phyloP scores from a whole-genome alignment of 768 basidiomycete species.

The Suillus alpinus region DNA sequence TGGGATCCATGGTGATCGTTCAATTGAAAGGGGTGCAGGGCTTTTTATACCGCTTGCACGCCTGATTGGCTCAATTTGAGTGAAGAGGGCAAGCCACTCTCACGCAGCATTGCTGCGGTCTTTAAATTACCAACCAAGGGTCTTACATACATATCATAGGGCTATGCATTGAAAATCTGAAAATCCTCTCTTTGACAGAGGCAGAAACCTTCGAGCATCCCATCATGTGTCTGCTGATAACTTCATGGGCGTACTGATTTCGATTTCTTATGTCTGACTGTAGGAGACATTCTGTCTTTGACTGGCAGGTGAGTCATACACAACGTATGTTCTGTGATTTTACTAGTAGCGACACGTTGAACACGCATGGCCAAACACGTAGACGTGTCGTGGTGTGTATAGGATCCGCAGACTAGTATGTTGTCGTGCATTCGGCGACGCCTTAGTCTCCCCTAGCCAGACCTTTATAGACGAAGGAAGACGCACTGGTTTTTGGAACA shows the following conservation, averaged over 20 bases:
- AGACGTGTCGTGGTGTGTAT: slow-evolving; percentile 62
- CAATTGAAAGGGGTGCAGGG: slow-evolving; percentile 28
- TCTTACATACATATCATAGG: background rate
- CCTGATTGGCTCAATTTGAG: slow-evolving; percentile 10
- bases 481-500: slow-evolving; percentile 37
- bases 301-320: slow-evolving; percentile 40
- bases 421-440: slow-evolving; percentile 37
- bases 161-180: background rate
- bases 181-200: background rate
- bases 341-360: slow-evolving; percentile 11
- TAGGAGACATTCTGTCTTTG: slow-evolving; percentile 44
- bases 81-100: slow-evolving; percentile 7
- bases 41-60: slow-evolving; percentile 21
- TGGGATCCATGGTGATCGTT: slow-evolving; percentile 14
- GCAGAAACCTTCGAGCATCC: slow-evolving; percentile 4
- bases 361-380: slow-evolving; percentile 26
- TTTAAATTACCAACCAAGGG: background rate
- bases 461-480: background rate
- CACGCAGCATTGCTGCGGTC: slow-evolving; percentile 6
- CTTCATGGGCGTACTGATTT: slow-evolving; percentile 43
- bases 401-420: slow-evolving; percentile 43
- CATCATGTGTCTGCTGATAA: slow-evolving; percentile 19
- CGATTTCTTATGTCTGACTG: slow-evolving; percentile 30
- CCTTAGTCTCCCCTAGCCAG: slow-evolving; percentile 13
- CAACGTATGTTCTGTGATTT: background rate